A percentile compares a stretch with the other conserved stretches of the same genome.
phyloP scores from a whole-genome alignment of 1,284 basidiomycete species.

The Heterobasidion irregulare region DNA sequence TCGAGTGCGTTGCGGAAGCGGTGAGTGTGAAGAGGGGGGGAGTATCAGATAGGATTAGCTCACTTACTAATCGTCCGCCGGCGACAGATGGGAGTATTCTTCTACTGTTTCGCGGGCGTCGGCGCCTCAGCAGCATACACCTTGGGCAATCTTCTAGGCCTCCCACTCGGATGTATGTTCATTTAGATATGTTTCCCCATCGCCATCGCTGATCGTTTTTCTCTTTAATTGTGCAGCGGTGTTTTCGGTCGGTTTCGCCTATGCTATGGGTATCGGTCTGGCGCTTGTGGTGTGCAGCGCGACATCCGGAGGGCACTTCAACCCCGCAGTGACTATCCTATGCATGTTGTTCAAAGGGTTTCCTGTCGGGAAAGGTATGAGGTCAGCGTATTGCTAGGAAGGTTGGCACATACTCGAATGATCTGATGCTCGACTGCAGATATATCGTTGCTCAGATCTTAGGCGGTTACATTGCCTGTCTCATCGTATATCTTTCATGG shows the following conservation, averaged over 20 bases:
- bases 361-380: conserved; percentile 36
- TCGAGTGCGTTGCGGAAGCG: conserved; percentile 48
- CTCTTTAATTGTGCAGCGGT: conserved; percentile 28
- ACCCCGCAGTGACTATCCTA: conserved; percentile 47
- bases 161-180: conserved; percentile 38
- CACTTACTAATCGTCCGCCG: conserved; percentile 20
- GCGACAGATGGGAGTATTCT: conserved; percentile 29
- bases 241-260: conserved; percentile 49
- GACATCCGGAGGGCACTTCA: conserved; percentile 56
- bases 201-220: not conserved
- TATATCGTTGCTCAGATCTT: conserved; percentile 53
- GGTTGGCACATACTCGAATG: too few species aligned
- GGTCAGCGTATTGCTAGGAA: conserved; percentile 20
- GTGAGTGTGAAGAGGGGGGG: conserved; percentile 21
- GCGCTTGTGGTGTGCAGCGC: conserved; percentile 40
- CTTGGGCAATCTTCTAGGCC: conserved; percentile 33
- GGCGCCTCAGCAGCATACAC: conserved; percentile 45
- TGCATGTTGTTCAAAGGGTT: conserved; percentile 45
- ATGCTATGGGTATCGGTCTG: conserved; percentile 51
- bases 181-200: not conserved
- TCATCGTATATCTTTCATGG: conserved; percentile 53
- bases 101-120: conserved; percentile 46
- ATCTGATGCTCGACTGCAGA: conserved; percentile 21
- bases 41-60: not conserved
- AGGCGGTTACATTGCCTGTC: conserved; percentile 46